A percentile compares a stretch with the other conserved stretches of the same genome.
Conservation (phyloP, 176 grass and related monocot genomes). For the Carex scoparia region DNA sequence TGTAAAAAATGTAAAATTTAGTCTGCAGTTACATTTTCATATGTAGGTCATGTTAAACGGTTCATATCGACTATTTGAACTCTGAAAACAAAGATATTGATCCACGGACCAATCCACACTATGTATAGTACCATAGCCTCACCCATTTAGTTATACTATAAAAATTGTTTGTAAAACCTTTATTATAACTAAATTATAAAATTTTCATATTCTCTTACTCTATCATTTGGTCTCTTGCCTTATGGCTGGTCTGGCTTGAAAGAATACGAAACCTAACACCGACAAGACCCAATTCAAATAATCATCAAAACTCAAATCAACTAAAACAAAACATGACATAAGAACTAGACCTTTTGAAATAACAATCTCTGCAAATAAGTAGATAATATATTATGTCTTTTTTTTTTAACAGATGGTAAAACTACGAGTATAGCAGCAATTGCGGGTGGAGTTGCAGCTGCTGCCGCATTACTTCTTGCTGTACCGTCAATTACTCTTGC, state of each 20-base stretch:
- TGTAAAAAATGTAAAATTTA: too few species aligned
- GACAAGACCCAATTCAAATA: not conserved
- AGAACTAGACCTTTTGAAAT: conserved; percentile 15
- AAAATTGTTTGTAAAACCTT: too few species aligned
- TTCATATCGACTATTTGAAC: too few species aligned
- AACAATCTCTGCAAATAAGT: conserved; percentile 17
- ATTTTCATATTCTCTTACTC: not conserved
- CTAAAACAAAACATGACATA: not conserved
- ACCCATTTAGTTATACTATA: too few species aligned
- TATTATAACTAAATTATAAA: not conserved
- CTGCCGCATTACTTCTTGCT: conserved; percentile 57
- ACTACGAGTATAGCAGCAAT: conserved; percentile 55
- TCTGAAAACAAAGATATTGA: too few species aligned
- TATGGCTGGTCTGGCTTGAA: too few species aligned
- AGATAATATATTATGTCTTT: not conserved
- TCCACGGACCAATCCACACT: too few species aligned
- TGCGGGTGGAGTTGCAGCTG: conserved; percentile 74
- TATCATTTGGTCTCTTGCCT: not conserved
- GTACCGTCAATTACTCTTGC: conserved; percentile 64
- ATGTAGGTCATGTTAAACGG: too few species aligned
- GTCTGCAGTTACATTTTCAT: too few species aligned
- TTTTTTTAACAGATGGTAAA: conserved; percentile 13
- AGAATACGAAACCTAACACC: not conserved
- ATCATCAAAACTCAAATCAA: not conserved
- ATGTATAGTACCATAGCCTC: too few species aligned